A percentile compares a stretch with the other conserved stretches of the same genome.
These are phyloP conservation scores for Quercus phellos DNA, from an alignment of 331 rosid genomes.

Conservation along the genomic window DNA sequence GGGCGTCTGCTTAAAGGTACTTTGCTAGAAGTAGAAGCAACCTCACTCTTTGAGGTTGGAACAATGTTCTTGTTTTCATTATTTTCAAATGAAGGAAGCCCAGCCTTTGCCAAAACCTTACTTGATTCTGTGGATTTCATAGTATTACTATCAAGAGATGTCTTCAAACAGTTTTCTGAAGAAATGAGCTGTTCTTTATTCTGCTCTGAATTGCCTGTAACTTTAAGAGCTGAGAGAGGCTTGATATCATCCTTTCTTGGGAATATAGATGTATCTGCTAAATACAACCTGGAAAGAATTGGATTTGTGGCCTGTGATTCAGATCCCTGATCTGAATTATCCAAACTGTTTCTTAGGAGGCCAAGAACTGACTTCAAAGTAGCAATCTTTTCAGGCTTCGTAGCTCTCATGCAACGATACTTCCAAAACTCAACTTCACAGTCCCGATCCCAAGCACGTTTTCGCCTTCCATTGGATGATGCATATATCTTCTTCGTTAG, in stretches of 20 bases:
- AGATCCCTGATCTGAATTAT: slow-evolving; percentile 41
- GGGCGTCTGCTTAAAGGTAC: slow-evolving; percentile 27
- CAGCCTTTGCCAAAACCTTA: slow-evolving; percentile 37
- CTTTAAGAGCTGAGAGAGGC: slow-evolving; percentile 62
- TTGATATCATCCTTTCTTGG: slow-evolving; percentile 82
- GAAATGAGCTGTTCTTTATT: slow-evolving; percentile 30
- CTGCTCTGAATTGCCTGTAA: slow-evolving; percentile 45
- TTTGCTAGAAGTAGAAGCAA: slow-evolving; percentile 42
- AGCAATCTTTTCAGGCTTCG: slow-evolving; percentile 82
- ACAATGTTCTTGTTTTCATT: slow-evolving; percentile 35
- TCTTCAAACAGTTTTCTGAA: slow-evolving; percentile 31
- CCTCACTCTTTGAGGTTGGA: slow-evolving; percentile 29
- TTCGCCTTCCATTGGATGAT: slow-evolving; percentile 70
- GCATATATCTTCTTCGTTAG: slow-evolving; percentile 88
- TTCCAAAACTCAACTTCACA: slow-evolving; percentile 98
- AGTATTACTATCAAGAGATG: slow-evolving; percentile 26
- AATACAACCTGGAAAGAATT: slow-evolving; percentile 82
- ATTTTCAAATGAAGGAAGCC: slow-evolving; percentile 33
- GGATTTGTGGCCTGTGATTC: slow-evolving; percentile 59
- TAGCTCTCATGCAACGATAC: slow-evolving; percentile 66
- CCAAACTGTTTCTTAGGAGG: slow-evolving; percentile 60
- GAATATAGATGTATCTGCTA: slow-evolving; percentile 91
- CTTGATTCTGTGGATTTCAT: slow-evolving; percentile 30
- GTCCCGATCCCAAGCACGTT: slow-evolving; percentile 96
- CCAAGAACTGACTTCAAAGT: slow-evolving; percentile 93